Evolutionary conservation across 1,139 yeast genomes (phyloP).

Genomic region (Debaryomyces nepalensis): DNA sequence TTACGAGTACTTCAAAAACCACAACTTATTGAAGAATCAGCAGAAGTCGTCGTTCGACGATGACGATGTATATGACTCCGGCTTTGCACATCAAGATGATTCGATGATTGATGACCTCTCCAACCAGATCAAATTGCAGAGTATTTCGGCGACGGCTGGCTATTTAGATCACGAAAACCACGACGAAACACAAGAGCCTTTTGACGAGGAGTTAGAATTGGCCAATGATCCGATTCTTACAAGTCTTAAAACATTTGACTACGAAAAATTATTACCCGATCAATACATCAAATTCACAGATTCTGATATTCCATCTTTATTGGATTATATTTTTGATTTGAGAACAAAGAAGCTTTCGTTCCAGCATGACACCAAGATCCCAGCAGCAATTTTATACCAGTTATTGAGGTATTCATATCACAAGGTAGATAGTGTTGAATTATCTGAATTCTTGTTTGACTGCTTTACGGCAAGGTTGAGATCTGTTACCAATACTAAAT

Average conservation of each 20-base stretch:
- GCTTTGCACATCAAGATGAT: conserved; percentile 29
- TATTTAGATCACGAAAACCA: conserved; percentile 26
- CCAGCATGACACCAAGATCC: conserved; percentile 61
- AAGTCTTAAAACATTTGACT: conserved; percentile 48
- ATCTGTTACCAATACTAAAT: conserved; percentile 59
- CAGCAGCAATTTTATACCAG: conserved; percentile 72
- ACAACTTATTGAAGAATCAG: conserved; percentile 42
- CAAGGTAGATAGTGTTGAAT: conserved; percentile 54
- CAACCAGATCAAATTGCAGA: conserved; percentile 53
- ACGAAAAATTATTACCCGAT: conserved; percentile 48
- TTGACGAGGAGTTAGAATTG: conserved; percentile 32
- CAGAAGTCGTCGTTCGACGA: conserved; percentile 18
- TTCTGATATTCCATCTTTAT: conserved; percentile 63
- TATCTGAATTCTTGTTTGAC: conserved; percentile 62
- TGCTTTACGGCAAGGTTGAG: conserved; percentile 66
- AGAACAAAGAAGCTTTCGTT: conserved; percentile 33
- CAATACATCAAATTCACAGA: conserved; percentile 65
- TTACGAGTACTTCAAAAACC: conserved; percentile 44
- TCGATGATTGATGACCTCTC: conserved; percentile 46
- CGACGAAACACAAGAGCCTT: conserved; percentile 29
- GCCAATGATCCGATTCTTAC: conserved; percentile 35
- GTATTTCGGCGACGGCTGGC: conserved; percentile 38
- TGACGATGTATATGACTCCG: conserved; percentile 23
- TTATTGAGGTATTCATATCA: conserved; percentile 66
- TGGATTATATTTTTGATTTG: conserved; percentile 58